Conservation (phyloP, 1,284 basidiomycete species). For the Cutaneotrichosporon daszewskae region DNA sequence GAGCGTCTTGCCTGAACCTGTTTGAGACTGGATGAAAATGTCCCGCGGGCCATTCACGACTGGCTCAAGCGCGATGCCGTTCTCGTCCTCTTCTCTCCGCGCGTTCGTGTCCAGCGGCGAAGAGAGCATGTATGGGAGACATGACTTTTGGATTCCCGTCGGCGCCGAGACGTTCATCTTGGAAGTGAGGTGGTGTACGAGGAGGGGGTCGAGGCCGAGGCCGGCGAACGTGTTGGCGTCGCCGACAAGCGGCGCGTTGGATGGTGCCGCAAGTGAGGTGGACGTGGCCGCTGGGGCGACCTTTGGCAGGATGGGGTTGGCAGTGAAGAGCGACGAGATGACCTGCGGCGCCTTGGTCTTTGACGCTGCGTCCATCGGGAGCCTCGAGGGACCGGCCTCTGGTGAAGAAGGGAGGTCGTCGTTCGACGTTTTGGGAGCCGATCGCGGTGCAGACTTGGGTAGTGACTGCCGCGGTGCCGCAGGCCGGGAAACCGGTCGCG, state of each 20-base stretch:
- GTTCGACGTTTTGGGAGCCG: constrained; percentile 1
- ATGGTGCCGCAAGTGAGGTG: constrained; percentile 59
- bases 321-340: constrained; percentile 87
- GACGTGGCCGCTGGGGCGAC: constrained; percentile 6
- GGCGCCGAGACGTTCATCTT: constrained; percentile 83
- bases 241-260: constrained; percentile 66
- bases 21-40: constrained; percentile 93
- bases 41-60: constrained; percentile 54
- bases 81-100: constrained; percentile 15
- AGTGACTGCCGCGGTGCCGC: background rate
- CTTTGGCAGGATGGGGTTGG: constrained; percentile 39
- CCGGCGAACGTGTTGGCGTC: constrained; percentile 68
- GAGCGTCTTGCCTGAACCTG: constrained; percentile 95
- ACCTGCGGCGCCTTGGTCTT: constrained; percentile 53
- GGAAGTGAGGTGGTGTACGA: constrained; percentile 68
- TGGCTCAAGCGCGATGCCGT: constrained; percentile 3
- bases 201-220: constrained; percentile 72
- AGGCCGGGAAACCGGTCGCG: constrained; percentile 11
- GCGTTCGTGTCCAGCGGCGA: constrained; percentile 39
- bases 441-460: constrained; percentile 3
- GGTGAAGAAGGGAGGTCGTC: constrained; percentile 7
- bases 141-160: constrained; percentile 82
- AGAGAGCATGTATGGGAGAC: constrained; percentile 66
- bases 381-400: constrained; percentile 19
- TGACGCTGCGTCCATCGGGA: constrained; percentile 3